Conservation (phyloP, 768 basidiomycete genomes). For the Coprinopsis sp. region DNA sequence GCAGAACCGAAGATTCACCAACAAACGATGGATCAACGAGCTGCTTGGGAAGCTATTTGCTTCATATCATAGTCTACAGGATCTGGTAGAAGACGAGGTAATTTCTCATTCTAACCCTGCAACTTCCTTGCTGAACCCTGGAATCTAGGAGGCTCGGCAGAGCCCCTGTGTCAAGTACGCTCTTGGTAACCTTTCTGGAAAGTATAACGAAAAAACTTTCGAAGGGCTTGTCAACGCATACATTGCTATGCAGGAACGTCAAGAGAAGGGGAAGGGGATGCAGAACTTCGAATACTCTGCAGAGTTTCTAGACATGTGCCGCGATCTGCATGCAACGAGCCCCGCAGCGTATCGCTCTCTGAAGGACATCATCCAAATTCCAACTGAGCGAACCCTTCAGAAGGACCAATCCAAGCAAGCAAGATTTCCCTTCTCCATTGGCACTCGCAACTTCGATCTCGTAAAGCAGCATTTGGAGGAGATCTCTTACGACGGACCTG, state of each 20-base stretch:
- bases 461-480: constrained; percentile 14
- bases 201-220: constrained; percentile 14
- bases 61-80: neutral
- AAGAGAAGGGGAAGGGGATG: constrained; percentile 8
- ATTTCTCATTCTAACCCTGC: too few relatives aligned
- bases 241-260: constrained; percentile 9
- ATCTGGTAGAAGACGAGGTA: neutral
- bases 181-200: constrained; percentile 14
- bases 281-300: constrained; percentile 15
- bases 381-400: constrained; percentile 13
- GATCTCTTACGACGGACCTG: constrained; percentile 15
- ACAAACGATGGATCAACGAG: too few relatives aligned
- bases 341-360: constrained; percentile 22
- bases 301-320: constrained; percentile 14
- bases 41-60: too few relatives aligned
- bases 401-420: neutral
- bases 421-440: constrained; percentile 15
- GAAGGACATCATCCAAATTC: constrained; percentile 13
- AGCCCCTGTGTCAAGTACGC: constrained; percentile 19
- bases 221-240: constrained; percentile 17
- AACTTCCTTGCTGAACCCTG: too few relatives aligned
- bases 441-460: constrained; percentile 16
- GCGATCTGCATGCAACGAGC: constrained; percentile 12
- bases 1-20: too few relatives aligned
- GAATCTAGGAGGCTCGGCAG: constrained; percentile 14